These are phyloP conservation scores for Salicornia ramosissima DNA, from an alignment of 148 eudicot species.

Conservation along the genomic window DNA sequence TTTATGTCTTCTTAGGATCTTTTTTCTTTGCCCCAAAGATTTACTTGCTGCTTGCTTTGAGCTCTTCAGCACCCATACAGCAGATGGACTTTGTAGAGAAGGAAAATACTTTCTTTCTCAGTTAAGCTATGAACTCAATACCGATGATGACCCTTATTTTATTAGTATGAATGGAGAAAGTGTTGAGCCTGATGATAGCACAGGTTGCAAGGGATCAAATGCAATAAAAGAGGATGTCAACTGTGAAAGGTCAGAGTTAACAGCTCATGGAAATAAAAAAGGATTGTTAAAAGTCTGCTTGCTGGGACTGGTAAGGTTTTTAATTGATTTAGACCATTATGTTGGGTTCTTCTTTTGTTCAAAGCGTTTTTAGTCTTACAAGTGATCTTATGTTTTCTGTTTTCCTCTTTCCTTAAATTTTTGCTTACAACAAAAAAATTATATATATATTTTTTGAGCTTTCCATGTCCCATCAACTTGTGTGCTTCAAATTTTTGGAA, in stretches of 20 bases:
- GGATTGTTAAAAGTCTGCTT: constrained; percentile 49
- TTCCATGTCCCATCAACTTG: no score
- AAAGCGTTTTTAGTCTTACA: no score
- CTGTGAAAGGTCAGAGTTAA: constrained; percentile 22
- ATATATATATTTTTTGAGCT: no score
- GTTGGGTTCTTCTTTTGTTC: background rate
- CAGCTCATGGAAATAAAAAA: constrained; percentile 25
- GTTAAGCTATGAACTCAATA: constrained; percentile 42
- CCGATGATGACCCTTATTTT: constrained; percentile 26
- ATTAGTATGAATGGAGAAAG: constrained; percentile 21
- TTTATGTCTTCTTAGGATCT: constrained; percentile 61
- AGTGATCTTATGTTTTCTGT: no score
- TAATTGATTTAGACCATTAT: background rate
- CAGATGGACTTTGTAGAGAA: constrained; percentile 45
- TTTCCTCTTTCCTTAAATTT: no score
- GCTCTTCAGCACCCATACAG: constrained; percentile 44
- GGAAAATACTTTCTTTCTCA: constrained; percentile 62
- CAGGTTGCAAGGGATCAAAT: constrained; percentile 18
- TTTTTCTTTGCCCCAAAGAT: constrained; percentile 70
- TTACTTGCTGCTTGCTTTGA: constrained; percentile 74
- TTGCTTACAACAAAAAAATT: no score
- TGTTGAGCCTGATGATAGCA: constrained; percentile 29
- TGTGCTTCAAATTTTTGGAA: no score
- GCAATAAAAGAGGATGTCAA: constrained; percentile 17
- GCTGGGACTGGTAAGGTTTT: constrained; percentile 65